A percentile compares a stretch with the other conserved stretches of the same genome.
phyloP scores from a whole-genome alignment of 1,284 basidiomycete genomes.

The Papiliotrema flavescens region DNA sequence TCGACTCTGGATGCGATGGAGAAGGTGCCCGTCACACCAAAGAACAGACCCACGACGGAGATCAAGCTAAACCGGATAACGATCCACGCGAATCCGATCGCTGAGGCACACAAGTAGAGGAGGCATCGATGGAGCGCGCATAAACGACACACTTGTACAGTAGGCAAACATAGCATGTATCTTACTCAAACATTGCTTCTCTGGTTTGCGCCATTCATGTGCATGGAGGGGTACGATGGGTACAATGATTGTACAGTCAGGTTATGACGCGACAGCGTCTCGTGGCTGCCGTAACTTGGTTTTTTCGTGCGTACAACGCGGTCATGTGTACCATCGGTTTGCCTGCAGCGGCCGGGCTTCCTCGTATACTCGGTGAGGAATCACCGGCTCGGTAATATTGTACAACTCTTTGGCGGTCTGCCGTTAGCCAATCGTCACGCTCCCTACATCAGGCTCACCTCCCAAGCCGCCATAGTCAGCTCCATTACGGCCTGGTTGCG shows the following conservation, averaged over 20 bases:
- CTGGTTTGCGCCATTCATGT: no score
- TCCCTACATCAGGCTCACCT: conserved; percentile 25
- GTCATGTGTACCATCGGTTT: conserved; percentile 17
- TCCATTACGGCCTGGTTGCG: conserved; percentile 54
- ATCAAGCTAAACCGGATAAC: conserved; percentile 80
- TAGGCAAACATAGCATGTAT: neutral
- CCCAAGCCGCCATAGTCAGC: conserved; percentile 51
- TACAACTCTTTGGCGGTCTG: conserved; percentile 49
- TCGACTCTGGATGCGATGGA: conserved; percentile 87
- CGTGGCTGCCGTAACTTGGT: neutral
- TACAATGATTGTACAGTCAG: no score
- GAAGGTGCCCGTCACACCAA: conserved; percentile 80
- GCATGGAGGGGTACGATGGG: no score
- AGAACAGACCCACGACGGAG: conserved; percentile 80
- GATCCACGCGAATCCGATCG: conserved; percentile 85
- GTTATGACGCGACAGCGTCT: neutral
- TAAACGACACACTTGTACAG: neutral
- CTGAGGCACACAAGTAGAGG: conserved; percentile 30
- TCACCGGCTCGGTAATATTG: conserved; percentile 48
- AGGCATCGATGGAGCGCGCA: neutral
- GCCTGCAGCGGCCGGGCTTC: conserved; percentile 6
- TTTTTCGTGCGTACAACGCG: neutral
- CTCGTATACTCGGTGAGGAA: conserved; percentile 41
- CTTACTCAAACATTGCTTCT: neutral
- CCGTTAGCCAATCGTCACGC: neutral